Base-by-base conservation (phyloP, 495 filamentous ascomycete genomes). In the Penicillium manginii region DNA sequence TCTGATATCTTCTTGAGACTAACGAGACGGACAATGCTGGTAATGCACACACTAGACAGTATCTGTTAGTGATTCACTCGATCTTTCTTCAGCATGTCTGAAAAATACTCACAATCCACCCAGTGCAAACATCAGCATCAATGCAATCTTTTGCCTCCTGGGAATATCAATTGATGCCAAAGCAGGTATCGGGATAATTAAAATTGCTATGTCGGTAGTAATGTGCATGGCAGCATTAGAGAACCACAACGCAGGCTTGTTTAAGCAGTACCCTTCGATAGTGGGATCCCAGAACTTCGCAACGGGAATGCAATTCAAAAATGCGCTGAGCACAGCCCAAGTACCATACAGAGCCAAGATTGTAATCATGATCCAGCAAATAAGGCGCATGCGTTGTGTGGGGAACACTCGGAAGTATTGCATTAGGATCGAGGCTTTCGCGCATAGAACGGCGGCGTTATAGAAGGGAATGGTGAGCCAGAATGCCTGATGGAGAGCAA, bases 161-260 rank as follows among this genome's bases (percentile, higher is more conserved):
- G 78, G 73, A 50, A 84, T 66, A 9, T 82, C 76, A 18, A 86
- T 67, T 4, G 66, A 58, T 51, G 67, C 67, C 35, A 84, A 60
- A 2, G 77, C 81, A 1, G 72, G 73, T 29, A 85, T 76, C 0
- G 83, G 83, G 33, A 84, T 81, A 14, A 79, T 59, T 18, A 86
- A 57, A 31, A 85, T 84, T 2, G 73, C 71, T 8, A 84, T 46
- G 54, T 86, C 83, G 23, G 80, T 81, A 5, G 78, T 46, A 31
- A 82, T 79, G 54, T 85, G 83, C 70, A 84, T 77, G 17, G 73
- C 67, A 2, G 77, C 73, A 54, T 83, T 81, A 17, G 75, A 75
- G 61, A 83, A 82, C 69, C 83, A 77, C 3, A 82, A 65, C 1
- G 72, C 74, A 43, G 75, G 70, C 49, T 66, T 67, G 43, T 68